phyloP scores from a whole-genome alignment of 495 filamentous ascomycete species.

The Xylaria curta region DNA sequence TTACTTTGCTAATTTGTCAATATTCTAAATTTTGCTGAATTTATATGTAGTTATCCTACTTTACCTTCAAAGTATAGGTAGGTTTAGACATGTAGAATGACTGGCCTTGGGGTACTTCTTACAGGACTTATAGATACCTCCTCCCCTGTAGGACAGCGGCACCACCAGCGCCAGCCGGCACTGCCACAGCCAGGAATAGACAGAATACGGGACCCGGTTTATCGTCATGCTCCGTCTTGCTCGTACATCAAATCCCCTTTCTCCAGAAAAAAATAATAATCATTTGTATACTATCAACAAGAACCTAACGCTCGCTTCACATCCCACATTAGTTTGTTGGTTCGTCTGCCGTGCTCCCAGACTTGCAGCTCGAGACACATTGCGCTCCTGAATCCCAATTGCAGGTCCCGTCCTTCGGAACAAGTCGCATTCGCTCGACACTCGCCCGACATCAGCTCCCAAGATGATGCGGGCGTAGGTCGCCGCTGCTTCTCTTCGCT shows the following conservation, averaged over 20 bases:
- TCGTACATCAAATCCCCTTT: constrained; percentile 20
- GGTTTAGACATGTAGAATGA: no score
- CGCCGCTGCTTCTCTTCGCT: constrained; percentile 32
- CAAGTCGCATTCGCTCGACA: constrained; percentile 20
- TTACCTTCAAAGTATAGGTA: no score
- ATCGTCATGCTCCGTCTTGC: constrained; percentile 25
- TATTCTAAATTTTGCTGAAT: not conserved
- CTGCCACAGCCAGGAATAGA: constrained; percentile 27
- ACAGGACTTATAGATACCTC: not conserved
- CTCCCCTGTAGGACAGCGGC: not conserved
- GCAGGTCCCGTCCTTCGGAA: constrained; percentile 7
- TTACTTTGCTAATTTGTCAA: not conserved
- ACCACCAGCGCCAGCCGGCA: constrained; percentile 14
- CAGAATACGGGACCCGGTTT: constrained; percentile 19
- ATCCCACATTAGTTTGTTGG: not conserved
- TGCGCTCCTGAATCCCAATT: constrained; percentile 1
- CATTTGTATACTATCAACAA: constrained; percentile 8
- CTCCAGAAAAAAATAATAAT: constrained; percentile 6
- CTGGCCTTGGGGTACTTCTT: not conserved
- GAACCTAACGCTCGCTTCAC: constrained; percentile 13
- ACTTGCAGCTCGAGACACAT: not conserved
- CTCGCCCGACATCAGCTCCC: constrained; percentile 25
- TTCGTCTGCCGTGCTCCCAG: not conserved
- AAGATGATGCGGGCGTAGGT: constrained; percentile 41
- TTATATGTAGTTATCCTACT: not conserved